A percentile compares a stretch with the other conserved stretches of the same genome.
phyloP scores from a whole-genome alignment of 805 yeast species.

The Metschnikowia borealis region DNA sequence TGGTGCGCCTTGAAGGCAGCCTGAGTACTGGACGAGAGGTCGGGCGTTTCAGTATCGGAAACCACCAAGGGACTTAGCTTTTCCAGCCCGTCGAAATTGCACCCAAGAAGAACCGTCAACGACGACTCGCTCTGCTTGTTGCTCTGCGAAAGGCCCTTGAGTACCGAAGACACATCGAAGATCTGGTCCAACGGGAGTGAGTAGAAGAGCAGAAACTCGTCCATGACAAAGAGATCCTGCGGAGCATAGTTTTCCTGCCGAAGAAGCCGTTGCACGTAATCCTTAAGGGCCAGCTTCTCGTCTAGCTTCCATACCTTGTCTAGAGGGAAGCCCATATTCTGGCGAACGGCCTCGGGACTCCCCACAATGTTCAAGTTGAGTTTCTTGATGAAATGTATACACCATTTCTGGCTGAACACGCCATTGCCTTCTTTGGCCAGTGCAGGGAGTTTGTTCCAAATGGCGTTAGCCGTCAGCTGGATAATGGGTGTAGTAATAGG shows the following conservation, averaged over 20 bases:
- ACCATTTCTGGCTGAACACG: conserved; percentile 63
- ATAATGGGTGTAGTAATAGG: conserved; percentile 63
- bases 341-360: conserved; percentile 38
- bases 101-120: conserved; percentile 56
- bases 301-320: conserved; percentile 59
- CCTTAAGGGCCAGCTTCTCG: conserved; percentile 49
- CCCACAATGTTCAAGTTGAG: conserved; percentile 51
- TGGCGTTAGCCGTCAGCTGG: conserved; percentile 58
- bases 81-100: conserved; percentile 60
- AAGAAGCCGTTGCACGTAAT: conserved; percentile 33
- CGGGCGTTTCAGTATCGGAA: conserved; percentile 51
- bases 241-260: conserved; percentile 37
- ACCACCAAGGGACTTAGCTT: conserved; percentile 58
- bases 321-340: conserved; percentile 27
- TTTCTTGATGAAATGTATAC: conserved; percentile 43
- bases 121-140: conserved; percentile 38
- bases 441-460: conserved; percentile 58
- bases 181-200: conserved; percentile 58
- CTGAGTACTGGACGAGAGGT: conserved; percentile 27
- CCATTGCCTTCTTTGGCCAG: conserved; percentile 59
- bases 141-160: conserved; percentile 39
- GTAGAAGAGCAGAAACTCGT: conserved; percentile 58
- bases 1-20: conserved; percentile 15
- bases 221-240: conserved; percentile 54
- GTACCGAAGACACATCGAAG: conserved; percentile 42